Conservation (phyloP, 495 filamentous ascomycete genomes). For the Aspergillus avenaceus region DNA sequence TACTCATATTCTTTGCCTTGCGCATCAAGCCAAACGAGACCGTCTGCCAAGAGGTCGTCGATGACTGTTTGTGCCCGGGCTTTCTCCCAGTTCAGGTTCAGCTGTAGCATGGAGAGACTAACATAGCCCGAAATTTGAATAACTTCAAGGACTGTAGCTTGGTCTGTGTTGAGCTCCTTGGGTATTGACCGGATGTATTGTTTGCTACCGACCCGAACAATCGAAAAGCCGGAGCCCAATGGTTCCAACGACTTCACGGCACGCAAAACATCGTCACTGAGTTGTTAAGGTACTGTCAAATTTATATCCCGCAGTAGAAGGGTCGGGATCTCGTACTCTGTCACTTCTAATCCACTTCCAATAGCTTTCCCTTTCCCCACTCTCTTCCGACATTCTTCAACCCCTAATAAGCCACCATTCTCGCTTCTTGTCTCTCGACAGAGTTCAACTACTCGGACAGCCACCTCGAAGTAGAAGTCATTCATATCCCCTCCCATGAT, state of each 20-base stretch:
- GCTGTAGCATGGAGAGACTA: conserved; percentile 82
- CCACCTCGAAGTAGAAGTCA: conserved; percentile 97
- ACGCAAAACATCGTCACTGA: conserved; percentile 83
- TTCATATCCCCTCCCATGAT: conserved; percentile 86
- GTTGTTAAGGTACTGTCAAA: conserved; percentile 1
- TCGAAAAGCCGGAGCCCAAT: conserved; percentile 80
- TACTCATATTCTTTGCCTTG: conserved; percentile 89
- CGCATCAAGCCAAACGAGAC: conserved; percentile 89
- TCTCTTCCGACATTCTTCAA: conserved; percentile 71
- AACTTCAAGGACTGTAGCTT: conserved; percentile 85
- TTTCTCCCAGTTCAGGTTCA: conserved; percentile 84
- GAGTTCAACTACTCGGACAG: conserved; percentile 88
- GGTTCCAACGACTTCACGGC: conserved; percentile 86
- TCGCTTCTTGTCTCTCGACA: conserved; percentile 82
- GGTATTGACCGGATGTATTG: conserved; percentile 89
- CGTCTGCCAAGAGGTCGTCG: conserved; percentile 85
- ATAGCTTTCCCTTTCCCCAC: conserved; percentile 67
- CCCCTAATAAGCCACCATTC: conserved; percentile 87
- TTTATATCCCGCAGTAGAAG: not conserved
- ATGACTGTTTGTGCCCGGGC: conserved; percentile 83
- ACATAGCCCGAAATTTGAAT: conserved; percentile 85
- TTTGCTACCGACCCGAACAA: conserved; percentile 74
- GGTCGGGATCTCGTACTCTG: conserved; percentile 42
- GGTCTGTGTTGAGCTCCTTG: conserved; percentile 94
- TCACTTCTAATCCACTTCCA: conserved; percentile 67